These are phyloP conservation scores for Closterium sp. DNA, from an alignment of 139 green algal species.

Conservation along the genomic window DNA sequence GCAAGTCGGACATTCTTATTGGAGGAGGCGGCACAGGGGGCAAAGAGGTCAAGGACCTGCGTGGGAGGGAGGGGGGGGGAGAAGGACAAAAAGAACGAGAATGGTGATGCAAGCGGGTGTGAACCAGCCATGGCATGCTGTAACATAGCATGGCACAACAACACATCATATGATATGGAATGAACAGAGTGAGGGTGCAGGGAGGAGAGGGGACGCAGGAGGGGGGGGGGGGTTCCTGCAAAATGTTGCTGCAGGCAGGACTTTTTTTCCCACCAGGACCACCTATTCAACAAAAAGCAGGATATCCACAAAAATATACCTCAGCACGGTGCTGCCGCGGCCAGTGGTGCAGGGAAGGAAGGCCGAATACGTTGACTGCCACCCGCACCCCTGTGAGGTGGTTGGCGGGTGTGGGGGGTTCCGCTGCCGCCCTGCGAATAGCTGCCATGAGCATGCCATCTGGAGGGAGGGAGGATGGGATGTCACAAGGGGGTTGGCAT, in stretches of 20 bases:
- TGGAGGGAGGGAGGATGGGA: background rate
- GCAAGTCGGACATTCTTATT: conserved; percentile 45
- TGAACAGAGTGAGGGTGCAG: too few relatives aligned
- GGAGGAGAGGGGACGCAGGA: too few relatives aligned
- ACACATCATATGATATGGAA: too few relatives aligned
- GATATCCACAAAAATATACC: too few relatives aligned
- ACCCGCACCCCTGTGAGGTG: conserved; percentile 27
- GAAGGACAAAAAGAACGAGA: background rate
- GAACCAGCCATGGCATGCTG: too few relatives aligned
- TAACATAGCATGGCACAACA: too few relatives aligned
- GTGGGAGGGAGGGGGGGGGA: background rate
- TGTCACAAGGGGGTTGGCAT: too few relatives aligned
- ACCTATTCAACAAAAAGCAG: too few relatives aligned
- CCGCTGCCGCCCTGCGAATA: background rate
- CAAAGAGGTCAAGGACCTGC: conserved; percentile 38
- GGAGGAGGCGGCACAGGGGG: conserved; percentile 12
- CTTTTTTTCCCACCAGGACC: too few relatives aligned
- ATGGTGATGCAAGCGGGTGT: too few relatives aligned
- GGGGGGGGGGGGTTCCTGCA: too few relatives aligned
- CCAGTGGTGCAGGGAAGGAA: conserved; percentile 29
- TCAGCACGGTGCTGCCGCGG: conserved; percentile 8
- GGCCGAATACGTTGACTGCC: conserved; percentile 32
- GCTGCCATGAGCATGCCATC: background rate
- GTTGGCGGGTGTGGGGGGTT: background rate
- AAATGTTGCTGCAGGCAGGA: too few relatives aligned